Percentiles rank a stretch among this genome's conserved stretches.
Evolutionary conservation across 129 eudicot genomes (phyloP).

Genomic region (Lonicera japonica): DNA sequence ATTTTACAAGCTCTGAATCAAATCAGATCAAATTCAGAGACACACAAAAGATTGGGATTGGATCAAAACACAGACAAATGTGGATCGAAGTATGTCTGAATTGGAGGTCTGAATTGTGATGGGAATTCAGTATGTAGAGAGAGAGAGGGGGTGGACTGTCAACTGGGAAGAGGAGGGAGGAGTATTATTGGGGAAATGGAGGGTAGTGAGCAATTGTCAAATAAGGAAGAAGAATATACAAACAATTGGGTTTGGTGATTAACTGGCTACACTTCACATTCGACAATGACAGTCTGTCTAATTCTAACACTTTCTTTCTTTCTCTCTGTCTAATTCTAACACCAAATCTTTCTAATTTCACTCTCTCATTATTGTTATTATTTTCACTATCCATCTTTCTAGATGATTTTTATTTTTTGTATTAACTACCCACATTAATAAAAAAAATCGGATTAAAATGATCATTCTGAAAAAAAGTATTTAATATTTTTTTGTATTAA

Average conservation of each 20-base stretch:
- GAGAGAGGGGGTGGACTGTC: neutral
- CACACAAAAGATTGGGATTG: neutral
- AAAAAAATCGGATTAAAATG: too few species aligned
- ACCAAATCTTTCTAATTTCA: too few species aligned
- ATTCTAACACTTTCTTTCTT: neutral
- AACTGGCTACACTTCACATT: neutral
- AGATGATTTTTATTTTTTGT: too few species aligned
- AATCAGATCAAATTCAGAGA: neutral
- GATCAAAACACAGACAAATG: neutral
- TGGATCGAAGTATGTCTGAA: neutral
- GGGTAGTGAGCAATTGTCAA: neutral
- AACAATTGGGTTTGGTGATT: neutral
- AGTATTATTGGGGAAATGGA: neutral
- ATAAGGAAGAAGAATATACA: neutral
- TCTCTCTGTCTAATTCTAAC: neutral
- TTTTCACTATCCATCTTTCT: too few species aligned
- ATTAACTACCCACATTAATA: too few species aligned
- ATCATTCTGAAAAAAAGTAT: too few species aligned
- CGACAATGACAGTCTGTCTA: constrained; percentile 1
- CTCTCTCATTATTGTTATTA: too few species aligned
- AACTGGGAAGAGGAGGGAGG: neutral
- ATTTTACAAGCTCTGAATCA: constrained; percentile 11
- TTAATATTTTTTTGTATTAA: too few species aligned
- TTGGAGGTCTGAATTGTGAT: neutral
- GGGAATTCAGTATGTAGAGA: neutral